Conservation (phyloP, 2,329 filamentous ascomycete genomes). For the Diaporthe humulicola region DNA sequence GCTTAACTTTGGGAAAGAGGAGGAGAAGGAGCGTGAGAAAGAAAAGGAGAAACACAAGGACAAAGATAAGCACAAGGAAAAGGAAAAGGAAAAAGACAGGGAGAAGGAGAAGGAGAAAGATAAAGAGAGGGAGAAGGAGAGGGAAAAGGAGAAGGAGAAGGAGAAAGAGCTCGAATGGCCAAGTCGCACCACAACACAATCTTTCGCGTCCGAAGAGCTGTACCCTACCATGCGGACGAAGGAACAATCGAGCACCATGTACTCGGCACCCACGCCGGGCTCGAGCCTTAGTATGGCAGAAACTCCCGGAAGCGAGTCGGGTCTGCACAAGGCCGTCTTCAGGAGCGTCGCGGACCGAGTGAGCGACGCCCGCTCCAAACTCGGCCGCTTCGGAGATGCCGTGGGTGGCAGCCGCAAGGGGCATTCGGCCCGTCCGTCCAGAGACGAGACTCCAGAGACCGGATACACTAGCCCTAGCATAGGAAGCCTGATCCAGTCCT, state of each 20-base stretch:
- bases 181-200: constrained; percentile 60
- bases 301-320: constrained; percentile 61
- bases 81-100: constrained; percentile 27
- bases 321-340: constrained; percentile 75
- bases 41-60: constrained; percentile 36
- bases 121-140: constrained; percentile 26
- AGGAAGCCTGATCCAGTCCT: constrained; percentile 53
- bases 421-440: constrained; percentile 67
- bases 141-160: constrained; percentile 17
- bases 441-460: constrained; percentile 64
- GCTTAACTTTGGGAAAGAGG: constrained; percentile 68
- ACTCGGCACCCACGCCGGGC: constrained; percentile 58
- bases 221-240: constrained; percentile 54
- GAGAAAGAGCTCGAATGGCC: constrained; percentile 38
- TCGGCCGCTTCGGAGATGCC: constrained; percentile 88
- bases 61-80: constrained; percentile 35
- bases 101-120: constrained; percentile 32
- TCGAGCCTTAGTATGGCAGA: constrained; percentile 63
- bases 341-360: constrained; percentile 85
- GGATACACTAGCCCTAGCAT: constrained; percentile 51
- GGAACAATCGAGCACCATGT: constrained; percentile 60
- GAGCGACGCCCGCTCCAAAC: constrained; percentile 83
- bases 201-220: constrained; percentile 66
- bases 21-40: constrained; percentile 51
- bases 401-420: constrained; percentile 74